Evolutionary conservation across 352 stramenopile species (phyloP).

Genomic region (Elongisporangium undulatum): DNA sequence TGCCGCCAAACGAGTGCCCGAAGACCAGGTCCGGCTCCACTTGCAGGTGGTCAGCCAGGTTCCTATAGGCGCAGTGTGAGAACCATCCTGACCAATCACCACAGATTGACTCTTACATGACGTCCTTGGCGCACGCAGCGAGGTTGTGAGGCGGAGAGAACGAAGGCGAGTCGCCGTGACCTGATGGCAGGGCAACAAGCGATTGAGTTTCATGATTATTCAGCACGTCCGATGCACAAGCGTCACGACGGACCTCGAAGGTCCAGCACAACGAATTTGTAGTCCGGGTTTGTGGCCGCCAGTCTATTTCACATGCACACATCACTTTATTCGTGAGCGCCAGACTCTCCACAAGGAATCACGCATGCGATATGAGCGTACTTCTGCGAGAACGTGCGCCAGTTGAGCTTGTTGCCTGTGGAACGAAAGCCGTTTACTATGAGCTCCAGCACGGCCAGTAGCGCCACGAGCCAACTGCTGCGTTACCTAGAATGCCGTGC

Average conservation of each 20-base stretch:
- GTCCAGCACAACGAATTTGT: slow-evolving; percentile 62
- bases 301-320: slow-evolving; percentile 20
- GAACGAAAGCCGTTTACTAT: not conserved
- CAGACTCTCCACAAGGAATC: not conserved
- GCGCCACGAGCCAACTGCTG: not conserved
- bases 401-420: slow-evolving; percentile 82
- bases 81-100: not conserved
- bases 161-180: slow-evolving; percentile 72
- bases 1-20: slow-evolving; percentile 78
- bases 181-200: slow-evolving; percentile 17
- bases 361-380: slow-evolving; percentile 11
- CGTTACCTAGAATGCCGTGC: slow-evolving; percentile 74
- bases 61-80: slow-evolving; percentile 16
- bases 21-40: slow-evolving; percentile 56
- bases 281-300: slow-evolving; percentile 59
- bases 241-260: slow-evolving; percentile 39
- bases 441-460: not conserved
- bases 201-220: not conserved
- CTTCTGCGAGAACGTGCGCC: slow-evolving; percentile 77
- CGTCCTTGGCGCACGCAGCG: slow-evolving; percentile 57
- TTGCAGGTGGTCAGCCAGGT: slow-evolving; percentile 41
- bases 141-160: slow-evolving; percentile 56
- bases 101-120: slow-evolving; percentile 35
- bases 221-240: not conserved
- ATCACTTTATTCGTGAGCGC: not conserved